A percentile compares a stretch with the other conserved stretches of the same genome.
phyloP scores from a whole-genome alignment of 768 basidiomycete genomes.

The Imleria badia region DNA sequence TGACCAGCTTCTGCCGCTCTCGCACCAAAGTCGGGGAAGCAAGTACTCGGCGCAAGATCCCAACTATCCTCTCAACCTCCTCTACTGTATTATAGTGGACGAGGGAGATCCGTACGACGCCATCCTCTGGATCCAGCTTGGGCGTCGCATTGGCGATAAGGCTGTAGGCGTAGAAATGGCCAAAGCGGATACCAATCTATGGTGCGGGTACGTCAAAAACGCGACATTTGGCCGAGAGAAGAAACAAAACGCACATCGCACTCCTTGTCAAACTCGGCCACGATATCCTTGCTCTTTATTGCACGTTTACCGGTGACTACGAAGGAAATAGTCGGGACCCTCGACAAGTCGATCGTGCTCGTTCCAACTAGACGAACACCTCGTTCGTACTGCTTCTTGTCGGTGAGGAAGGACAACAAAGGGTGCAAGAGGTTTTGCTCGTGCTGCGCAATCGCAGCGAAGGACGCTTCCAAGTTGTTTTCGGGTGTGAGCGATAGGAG shows the following conservation, averaged over 20 bases:
- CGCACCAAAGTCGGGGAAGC: constrained; percentile 9
- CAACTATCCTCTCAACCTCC: constrained; percentile 63
- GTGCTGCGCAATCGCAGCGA: constrained; percentile 56
- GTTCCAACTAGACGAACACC: constrained; percentile 72
- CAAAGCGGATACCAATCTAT: constrained; percentile 76
- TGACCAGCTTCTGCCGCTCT: no score
- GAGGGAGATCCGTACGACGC: constrained; percentile 71
- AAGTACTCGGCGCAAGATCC: constrained; percentile 52
- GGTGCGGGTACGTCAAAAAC: neutral
- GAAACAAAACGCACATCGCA: constrained; percentile 53
- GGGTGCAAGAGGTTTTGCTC: constrained; percentile 58
- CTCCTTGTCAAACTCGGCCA: constrained; percentile 60
- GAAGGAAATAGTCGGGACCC: constrained; percentile 73
- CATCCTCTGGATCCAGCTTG: constrained; percentile 59
- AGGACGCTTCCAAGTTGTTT: constrained; percentile 49
- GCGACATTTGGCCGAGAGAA: neutral
- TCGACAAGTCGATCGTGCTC: constrained; percentile 38
- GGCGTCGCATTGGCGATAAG: constrained; percentile 53
- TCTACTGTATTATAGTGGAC: constrained; percentile 79
- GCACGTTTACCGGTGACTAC: constrained; percentile 59
- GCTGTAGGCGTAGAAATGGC: constrained; percentile 77
- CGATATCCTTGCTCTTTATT: constrained; percentile 62
- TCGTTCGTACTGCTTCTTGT: constrained; percentile 45
- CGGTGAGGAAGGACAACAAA: constrained; percentile 55
- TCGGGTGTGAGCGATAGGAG: constrained; percentile 57